A percentile compares a stretch with the other conserved stretches of the same genome.
Conservation (phyloP, 345 rosid genomes). For the Garcia nutans region DNA sequence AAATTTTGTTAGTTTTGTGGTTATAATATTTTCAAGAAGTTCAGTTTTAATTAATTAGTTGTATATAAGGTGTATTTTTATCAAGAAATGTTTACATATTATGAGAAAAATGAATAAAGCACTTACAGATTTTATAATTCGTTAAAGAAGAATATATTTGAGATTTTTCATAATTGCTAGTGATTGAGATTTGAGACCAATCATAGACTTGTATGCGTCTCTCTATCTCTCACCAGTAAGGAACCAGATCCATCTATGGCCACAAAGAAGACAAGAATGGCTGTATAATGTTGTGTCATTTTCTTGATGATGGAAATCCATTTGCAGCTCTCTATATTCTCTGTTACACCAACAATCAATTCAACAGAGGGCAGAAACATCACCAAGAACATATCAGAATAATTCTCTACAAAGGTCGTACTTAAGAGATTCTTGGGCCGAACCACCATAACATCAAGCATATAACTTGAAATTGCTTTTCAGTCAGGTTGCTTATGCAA, state of each 20-base stretch:
- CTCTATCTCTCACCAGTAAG: not conserved
- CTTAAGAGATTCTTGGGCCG: not conserved
- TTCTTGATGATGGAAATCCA: not conserved
- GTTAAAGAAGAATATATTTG: too few relatives aligned
- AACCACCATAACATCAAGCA: not conserved
- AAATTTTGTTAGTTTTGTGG: not conserved
- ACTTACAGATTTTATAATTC: too few relatives aligned
- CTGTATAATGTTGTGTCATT: not conserved
- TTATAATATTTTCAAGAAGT: too few relatives aligned
- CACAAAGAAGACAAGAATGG: not conserved
- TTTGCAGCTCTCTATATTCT: slow-evolving; percentile 10
- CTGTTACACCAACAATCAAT: not conserved
- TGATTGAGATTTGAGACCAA: too few relatives aligned
- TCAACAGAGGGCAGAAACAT: not conserved
- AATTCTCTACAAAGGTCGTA: not conserved
- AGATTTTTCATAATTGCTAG: too few relatives aligned
- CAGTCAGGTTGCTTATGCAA: not conserved
- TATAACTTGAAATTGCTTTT: not conserved
- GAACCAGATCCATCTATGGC: slow-evolving; percentile 2
- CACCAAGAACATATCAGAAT: slow-evolving; percentile 1
- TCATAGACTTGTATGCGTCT: not conserved
- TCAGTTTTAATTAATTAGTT: not conserved
- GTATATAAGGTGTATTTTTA: not conserved
- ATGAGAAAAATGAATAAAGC: too few relatives aligned
- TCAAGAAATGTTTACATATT: too few relatives aligned